Evolutionary conservation across 176 grass and related monocot genomes (phyloP), one percentile per base, ranked within the genome.

Genomic region (Ensete ventricosum): DNA sequence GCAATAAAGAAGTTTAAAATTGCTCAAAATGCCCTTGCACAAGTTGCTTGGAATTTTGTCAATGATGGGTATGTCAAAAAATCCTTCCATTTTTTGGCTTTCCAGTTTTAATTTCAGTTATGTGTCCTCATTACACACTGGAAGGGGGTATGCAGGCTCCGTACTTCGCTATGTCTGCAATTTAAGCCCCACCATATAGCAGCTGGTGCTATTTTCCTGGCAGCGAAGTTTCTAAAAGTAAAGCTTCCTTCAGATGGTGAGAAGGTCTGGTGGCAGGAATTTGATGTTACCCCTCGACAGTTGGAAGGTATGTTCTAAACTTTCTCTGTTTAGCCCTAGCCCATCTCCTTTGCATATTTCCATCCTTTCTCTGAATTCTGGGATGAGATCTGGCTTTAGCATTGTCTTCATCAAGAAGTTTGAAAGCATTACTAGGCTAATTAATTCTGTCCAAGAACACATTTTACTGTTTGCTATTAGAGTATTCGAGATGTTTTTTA

Each of bases 1-100:
- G 88, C 88, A 55, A 81, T 96, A 55, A 86, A 87, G 69, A 81
- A 86, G 14, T 85, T 96, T 74, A 74, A 81, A 53, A 83, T 96
- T 81, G 60, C 78, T 79, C 82, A 78, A 48, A 89, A 86, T 70
- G 88, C 87, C 49, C 64, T 91, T 67, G 79, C 85, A 49, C 76
- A 83, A 89, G 88, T 88, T 69, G 88, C 84, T 58, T 96, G 92
- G 92, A 91, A 88, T 64, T 90, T 96, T 88, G 92, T 96, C 73
- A 80, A 85, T 79, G 86, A 88, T 82, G 89, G 88, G 92, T 96
- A 96, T 66, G 80, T 54, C 11, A 64, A 75, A 55, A 29, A 17
- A n/a, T 13, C 53, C 12, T 19, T 5, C 24, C 5, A 48, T 43
- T 57, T 78, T 9, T 54, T 14, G 55, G 13, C 52, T 65, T 51